Evolutionary conservation across 305 asterid genomes (phyloP), one percentile per base, ranked within the genome.

Genomic region (Fraxinus platypoda): DNA sequence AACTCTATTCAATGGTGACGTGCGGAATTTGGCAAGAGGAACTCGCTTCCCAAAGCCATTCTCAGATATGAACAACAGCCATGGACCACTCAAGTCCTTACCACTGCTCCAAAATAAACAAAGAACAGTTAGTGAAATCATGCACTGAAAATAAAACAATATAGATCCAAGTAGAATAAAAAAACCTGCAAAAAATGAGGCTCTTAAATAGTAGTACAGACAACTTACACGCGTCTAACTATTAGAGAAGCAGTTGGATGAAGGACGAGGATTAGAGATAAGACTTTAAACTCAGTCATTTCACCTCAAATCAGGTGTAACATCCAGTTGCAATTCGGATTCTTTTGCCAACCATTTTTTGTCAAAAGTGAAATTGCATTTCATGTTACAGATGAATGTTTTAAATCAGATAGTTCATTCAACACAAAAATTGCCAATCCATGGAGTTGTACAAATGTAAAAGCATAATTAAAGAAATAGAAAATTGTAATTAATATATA

Each of bases 41-140:
- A 97, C 99, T 85, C 99, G 89, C 91, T 97, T 97, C 74, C 99
- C 99, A 78, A 33, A 85, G 71, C 99, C 99, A 88, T 81, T 94
- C 84, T 93, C 98, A 0, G 98, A 92, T 87, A 97, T 91, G 81
- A 97, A 97, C 83, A 97, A 89, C 91, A 97, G 87, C 98, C 99
- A 97, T 81, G 98, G 99, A 77, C 98, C 99, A 52, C 87, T 66
- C 31, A 66, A 77, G 78, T 88, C 87, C 90, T 87, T 93, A 81
- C 86, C 81, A 82, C 97, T 92, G 81, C 79, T 82, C 79, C 37
- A 83, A 86, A 80, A 80, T 4, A 78, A 76, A 81, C 70, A 74
- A 82, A 43, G 23, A 49, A 78, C 25, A 77, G 19, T 9, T 46
- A 68, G 74, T n/a, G 73, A 82, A 76, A 75, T 75, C 79, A 38